Base-by-base conservation (phyloP, 2,329 filamentous ascomycete species). In the Aspergillus quadrilineatus region DNA sequence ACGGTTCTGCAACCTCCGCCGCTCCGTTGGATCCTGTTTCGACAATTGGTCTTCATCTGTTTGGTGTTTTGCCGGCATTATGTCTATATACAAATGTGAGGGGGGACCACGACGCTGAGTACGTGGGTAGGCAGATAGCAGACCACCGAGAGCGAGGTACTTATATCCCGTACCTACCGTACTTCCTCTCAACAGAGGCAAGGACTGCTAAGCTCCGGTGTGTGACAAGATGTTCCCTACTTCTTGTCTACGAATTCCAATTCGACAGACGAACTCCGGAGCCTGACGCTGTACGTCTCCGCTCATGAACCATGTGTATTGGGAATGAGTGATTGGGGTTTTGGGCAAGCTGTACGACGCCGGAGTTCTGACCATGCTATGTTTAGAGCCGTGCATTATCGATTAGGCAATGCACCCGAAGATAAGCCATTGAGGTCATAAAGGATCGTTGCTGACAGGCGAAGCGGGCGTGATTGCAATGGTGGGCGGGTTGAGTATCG, bases 1-100 rank as follows among this genome's bases (percentile, higher is more conserved):
- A 1, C 69, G 65, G 32, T 72, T 72, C 22, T 71, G 69, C 6
- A 71, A 34, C 28, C 69, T 58, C 37, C 69, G 59, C 51, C 69
- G 60, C 50, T 72, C 69, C 2, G 71, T 53, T 0, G 68, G 66
- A 48, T 71, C 69, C 50, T 71, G 69, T 10, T 67, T 67, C 45
- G 41, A 29, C 9, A 37, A 29, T 4, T 46, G 29, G 17, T 28
- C 41, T 28, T 44, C 28, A 4, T 52, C 41, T 42, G 28, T 30
- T 6, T 15, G 32, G 26, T 50, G 42, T 36, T 51, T 51, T 10
- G 55, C 17, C 3, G 55, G 43, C 55, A 56, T 56, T 26, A 28
- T 37, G 9, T 6, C 34, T 51, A 50, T 47, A 39, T 44, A 41
- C 36, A 32, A 58, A 50, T 29, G 22, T 22, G 22, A 22, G 22